Conservation (phyloP, 2,329 filamentous ascomycete genomes). For the Hypomyces rosellus region DNA sequence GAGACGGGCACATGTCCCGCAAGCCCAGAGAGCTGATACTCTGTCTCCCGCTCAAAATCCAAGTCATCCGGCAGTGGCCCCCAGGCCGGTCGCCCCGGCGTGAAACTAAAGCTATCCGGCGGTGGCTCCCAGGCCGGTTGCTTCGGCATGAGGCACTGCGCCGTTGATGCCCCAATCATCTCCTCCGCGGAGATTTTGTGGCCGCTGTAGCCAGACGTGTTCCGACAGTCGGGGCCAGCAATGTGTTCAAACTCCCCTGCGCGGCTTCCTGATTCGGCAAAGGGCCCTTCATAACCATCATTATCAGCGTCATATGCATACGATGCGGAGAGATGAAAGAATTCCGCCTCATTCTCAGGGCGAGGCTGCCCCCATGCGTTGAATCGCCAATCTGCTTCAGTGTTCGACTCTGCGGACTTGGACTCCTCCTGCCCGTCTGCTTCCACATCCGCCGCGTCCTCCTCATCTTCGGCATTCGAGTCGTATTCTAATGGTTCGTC, state of each 20-base stretch:
- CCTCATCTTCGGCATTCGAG: slow-evolving; percentile 1
- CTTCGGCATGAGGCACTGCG: slow-evolving; percentile 22
- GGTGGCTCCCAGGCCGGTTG: slow-evolving; percentile 10
- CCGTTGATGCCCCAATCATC: slow-evolving; percentile 20
- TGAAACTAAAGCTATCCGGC: slow-evolving; percentile 16
- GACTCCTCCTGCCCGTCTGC: not conserved
- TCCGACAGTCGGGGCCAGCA: slow-evolving; percentile 15
- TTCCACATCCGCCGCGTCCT: not conserved
- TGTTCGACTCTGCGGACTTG: not conserved
- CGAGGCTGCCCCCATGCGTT: not conserved
- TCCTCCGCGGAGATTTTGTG: slow-evolving; percentile 18
- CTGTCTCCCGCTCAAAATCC: slow-evolving; percentile 14
- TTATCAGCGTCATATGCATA: slow-evolving; percentile 4
- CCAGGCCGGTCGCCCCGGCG: slow-evolving; percentile 17
- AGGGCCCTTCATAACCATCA: too few relatives aligned
- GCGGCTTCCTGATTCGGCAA: too few relatives aligned
- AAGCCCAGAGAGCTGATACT: slow-evolving; percentile 18
- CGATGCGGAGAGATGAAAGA: slow-evolving; percentile 3
- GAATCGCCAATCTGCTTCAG: not conserved
- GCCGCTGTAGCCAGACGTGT: slow-evolving; percentile 16
- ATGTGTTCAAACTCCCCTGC: slow-evolving; percentile 18
- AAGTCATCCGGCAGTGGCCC: slow-evolving; percentile 11
- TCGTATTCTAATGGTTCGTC: slow-evolving; percentile 6
- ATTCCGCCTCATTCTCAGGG: slow-evolving; percentile 3
- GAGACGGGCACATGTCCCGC: slow-evolving; percentile 11